Percentiles rank a stretch among this genome's conserved stretches.
phyloP scores from a whole-genome alignment of 1,139 yeast species.

The Yamadazyma triangularis region DNA sequence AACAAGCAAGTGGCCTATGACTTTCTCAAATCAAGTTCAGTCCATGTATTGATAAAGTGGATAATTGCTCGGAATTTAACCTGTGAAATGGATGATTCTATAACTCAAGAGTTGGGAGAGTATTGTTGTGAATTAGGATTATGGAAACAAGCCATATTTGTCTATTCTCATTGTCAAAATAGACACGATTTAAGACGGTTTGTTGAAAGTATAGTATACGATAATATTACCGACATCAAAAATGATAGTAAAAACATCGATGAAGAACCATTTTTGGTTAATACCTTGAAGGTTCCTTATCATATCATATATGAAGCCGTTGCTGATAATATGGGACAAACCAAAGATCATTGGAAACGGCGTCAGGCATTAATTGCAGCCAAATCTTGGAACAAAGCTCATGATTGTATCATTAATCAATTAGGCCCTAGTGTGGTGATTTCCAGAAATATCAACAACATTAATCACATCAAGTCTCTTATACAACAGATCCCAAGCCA shows the following conservation, averaged over 20 bases:
- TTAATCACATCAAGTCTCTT: conserved; percentile 32
- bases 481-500: conserved; percentile 45
- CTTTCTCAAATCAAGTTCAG: conserved; percentile 9
- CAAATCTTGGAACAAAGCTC: conserved; percentile 59
- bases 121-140: conserved; percentile 46
- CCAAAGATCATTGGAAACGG: conserved; percentile 51
- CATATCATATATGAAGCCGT: conserved; percentile 47
- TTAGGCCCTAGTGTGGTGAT: conserved; percentile 72
- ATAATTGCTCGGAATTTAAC: conserved; percentile 42
- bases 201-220: conserved; percentile 43
- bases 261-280: conserved; percentile 30
- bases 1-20: conserved; percentile 6
- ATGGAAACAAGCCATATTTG: conserved; percentile 60
- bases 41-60: conserved; percentile 49
- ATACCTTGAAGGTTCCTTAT: conserved; percentile 42
- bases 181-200: conserved; percentile 36
- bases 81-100: conserved; percentile 24
- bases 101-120: conserved; percentile 49
- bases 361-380: conserved; percentile 64
- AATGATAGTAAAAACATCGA: conserved; percentile 15
- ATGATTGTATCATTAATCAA: conserved; percentile 43
- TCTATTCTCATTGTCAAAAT: conserved; percentile 48
- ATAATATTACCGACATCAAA: conserved; percentile 41
- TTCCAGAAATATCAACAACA: conserved; percentile 32
- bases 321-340: conserved; percentile 40